Base-by-base conservation (phyloP, 805 yeast genomes). In the Ogataea nitratoaversa region DNA sequence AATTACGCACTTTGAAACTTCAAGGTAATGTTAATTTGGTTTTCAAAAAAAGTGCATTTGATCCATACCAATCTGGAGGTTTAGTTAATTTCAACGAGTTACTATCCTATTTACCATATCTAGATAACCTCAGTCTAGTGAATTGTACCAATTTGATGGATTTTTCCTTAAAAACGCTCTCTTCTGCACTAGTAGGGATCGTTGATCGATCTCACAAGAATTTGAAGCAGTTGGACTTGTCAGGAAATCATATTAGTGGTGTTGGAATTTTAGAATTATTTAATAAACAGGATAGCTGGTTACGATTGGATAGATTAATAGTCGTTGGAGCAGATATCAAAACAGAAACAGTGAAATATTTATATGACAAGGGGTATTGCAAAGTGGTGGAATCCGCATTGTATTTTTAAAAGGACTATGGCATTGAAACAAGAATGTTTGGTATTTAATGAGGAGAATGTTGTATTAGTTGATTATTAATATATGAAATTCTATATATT, bases 241-340 rank as follows among this genome's bases (percentile, higher is more conserved):
- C 61, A 9, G 29, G 29, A 7, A 55, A 54, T 40, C 44, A 42
- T 18, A 42, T 56, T 9, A 51, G 52, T 5, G 57, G 60, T 2
- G 49, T 53, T 19, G 62, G 59, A 1, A 32, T 41, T 31, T 24
- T 52, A 14, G 53, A 48, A 2, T 37, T 55, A 32, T 56, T 70
- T 63, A 47, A 44, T 28, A 29, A 33, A 12, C 40, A 40, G 18
- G 30, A 38, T 1, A 38, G 50, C 11, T 47, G 47, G 48, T 38
- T 55, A 8, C 25, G 44, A 9, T 36, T 54, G 8, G 46, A 43
- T 11, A 42, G 33, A 5, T 35, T 56, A 22, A 34, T 34, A 1
- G 42, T 48, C 5, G 42, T 46, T 17, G 53, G 52, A 3, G 47
- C 54, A 32, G 43, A 53, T 29, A 17, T 55, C 8, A 42, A 38